These are phyloP conservation scores for Beta corolliflora DNA, from an alignment of 179 eudicot genomes.

Conservation along the genomic window DNA sequence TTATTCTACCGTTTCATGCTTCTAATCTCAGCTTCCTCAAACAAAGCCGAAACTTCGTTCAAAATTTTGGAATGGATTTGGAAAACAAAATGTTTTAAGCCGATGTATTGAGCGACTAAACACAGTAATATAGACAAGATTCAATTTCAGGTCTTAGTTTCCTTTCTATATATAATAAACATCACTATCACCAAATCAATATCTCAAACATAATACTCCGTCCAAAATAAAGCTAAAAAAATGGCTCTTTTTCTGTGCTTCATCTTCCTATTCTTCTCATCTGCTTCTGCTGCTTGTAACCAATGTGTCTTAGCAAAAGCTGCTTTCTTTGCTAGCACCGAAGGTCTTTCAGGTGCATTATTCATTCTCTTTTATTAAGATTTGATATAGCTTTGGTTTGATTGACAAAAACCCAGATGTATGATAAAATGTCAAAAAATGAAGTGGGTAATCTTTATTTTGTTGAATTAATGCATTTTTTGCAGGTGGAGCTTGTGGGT, in stretches of 20 bases:
- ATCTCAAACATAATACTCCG: neutral
- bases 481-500: conserved; percentile 46
- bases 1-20: too few relatives aligned
- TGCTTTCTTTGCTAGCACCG: conserved; percentile 26
- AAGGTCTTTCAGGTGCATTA: conserved; percentile 57
- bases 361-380: neutral
- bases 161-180: conserved; percentile 22
- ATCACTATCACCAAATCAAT: neutral
- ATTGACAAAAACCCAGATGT: conserved; percentile 23
- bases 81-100: too few relatives aligned
- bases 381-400: neutral
- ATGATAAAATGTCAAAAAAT: conserved; percentile 11
- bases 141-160: neutral
- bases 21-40: too few relatives aligned
- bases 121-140: too few relatives aligned
- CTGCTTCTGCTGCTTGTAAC: conserved; percentile 31
- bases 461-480: neutral
- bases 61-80: too few relatives aligned
- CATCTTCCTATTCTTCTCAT: conserved; percentile 13
- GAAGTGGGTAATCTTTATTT: conserved; percentile 24
- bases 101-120: too few relatives aligned
- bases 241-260: conserved; percentile 23
- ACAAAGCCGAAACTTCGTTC: too few relatives aligned
- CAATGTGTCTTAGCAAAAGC: conserved; percentile 36
- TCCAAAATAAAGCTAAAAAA: neutral